phyloP scores from a whole-genome alignment of 2,329 filamentous ascomycete genomes.

The Hypoxylon sp. region DNA sequence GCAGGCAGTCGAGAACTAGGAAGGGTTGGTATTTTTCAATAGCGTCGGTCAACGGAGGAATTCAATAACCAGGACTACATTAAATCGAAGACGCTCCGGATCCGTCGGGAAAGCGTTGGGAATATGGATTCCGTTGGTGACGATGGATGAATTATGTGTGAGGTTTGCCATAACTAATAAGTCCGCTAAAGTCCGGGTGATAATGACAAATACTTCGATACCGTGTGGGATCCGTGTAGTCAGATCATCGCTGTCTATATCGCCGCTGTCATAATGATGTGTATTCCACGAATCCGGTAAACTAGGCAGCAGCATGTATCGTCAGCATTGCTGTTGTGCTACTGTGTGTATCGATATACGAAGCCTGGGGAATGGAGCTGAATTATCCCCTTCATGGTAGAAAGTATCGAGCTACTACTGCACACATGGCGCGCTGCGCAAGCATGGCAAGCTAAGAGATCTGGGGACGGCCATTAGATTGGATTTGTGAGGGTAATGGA shows the following conservation, averaged over 20 bases:
- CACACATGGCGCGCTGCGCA: not conserved
- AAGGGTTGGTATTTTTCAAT: conserved; percentile 14
- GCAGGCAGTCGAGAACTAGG: conserved; percentile 11
- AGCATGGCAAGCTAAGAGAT: conserved; percentile 35
- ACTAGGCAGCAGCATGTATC: conserved; percentile 38
- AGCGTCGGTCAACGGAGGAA: conserved; percentile 17
- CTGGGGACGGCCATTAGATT: conserved; percentile 40
- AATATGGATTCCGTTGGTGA: conserved; percentile 19
- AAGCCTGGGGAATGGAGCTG: conserved; percentile 4
- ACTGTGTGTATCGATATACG: conserved; percentile 8
- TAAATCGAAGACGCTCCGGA: conserved; percentile 36
- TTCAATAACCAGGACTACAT: conserved; percentile 10
- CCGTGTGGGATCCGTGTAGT: conserved; percentile 6
- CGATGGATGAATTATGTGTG: conserved; percentile 9
- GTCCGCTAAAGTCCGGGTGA: conserved; percentile 44
- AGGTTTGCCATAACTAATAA: conserved; percentile 30
- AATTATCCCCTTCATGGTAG: conserved; percentile 2
- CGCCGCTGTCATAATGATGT: conserved; percentile 23
- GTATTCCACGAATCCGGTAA: conserved; percentile 21
- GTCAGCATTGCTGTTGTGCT: conserved; percentile 34
- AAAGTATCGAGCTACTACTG: conserved; percentile 4
- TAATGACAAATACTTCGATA: conserved; percentile 26
- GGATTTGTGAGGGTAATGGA: conserved; percentile 40
- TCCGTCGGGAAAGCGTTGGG: conserved; percentile 37
- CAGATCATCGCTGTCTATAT: conserved; percentile 32